phyloP scores from a whole-genome alignment of 2,329 filamentous ascomycete species.

The Clarireedia paspali region DNA sequence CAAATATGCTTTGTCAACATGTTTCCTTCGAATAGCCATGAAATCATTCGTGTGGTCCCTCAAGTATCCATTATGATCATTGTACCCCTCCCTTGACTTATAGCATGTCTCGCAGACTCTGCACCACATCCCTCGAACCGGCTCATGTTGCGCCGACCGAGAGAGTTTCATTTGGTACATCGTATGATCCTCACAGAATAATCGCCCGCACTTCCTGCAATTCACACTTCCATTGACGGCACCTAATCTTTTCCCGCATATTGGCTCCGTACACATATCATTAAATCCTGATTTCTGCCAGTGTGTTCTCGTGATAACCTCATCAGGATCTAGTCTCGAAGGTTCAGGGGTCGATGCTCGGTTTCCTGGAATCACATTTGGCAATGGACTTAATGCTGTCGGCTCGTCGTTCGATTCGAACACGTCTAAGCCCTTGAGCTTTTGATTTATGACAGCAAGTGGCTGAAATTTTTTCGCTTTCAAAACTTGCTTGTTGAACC shows the following conservation, averaged over 20 bases:
- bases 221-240: slow-evolving; percentile 79
- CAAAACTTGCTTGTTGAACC: slow-evolving; percentile 68
- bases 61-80: slow-evolving; percentile 69
- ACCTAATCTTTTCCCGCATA: slow-evolving; percentile 74
- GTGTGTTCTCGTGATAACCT: slow-evolving; percentile 78
- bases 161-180: slow-evolving; percentile 99
- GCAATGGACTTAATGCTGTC: slow-evolving; percentile 27
- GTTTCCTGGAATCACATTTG: slow-evolving; percentile 31
- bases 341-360: slow-evolving; percentile 28
- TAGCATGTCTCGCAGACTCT: slow-evolving; percentile 98
- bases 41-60: slow-evolving; percentile 70
- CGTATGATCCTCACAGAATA: slow-evolving; percentile 96
- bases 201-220: slow-evolving; percentile 82
- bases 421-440: slow-evolving; percentile 65
- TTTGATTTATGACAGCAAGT: slow-evolving; percentile 66
- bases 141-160: slow-evolving; percentile 80
- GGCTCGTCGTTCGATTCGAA: slow-evolving; percentile 64
- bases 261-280: slow-evolving; percentile 80
- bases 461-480: slow-evolving; percentile 72
- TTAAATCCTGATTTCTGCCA: slow-evolving; percentile 74
- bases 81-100: slow-evolving; percentile 92
- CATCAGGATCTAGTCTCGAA: slow-evolving; percentile 62
- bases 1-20: slow-evolving; percentile 75
- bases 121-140: slow-evolving; percentile 84
- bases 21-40: slow-evolving; percentile 60